Evolutionary conservation across 108 stramenopile genomes (phyloP).

Genomic region (Chaetoceros tenuissimus): DNA sequence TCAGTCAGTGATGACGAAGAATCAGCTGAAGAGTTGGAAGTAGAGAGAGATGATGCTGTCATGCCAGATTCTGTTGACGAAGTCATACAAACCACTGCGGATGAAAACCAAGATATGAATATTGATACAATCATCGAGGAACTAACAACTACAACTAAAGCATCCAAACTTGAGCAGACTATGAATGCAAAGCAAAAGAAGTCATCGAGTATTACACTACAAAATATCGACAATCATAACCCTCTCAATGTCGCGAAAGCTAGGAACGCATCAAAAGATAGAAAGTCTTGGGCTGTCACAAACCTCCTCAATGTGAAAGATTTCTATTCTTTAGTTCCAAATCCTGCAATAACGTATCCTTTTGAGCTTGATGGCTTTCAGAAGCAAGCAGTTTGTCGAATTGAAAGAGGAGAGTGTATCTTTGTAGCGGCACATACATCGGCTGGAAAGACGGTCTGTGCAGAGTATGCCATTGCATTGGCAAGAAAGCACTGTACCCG

Average conservation of each 20-base stretch:
- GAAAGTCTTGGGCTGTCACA: conserved; percentile 81
- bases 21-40: conserved; percentile 9
- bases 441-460: conserved; percentile 90
- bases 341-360: conserved; percentile 58
- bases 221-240: conserved; percentile 27
- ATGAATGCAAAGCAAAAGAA: conserved; percentile 5
- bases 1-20: conserved; percentile 20
- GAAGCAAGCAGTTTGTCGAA: conserved; percentile 79
- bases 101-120: not conserved
- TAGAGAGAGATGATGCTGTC: conserved; percentile 3
- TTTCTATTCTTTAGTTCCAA: conserved; percentile 57
- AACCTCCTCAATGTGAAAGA: conserved; percentile 49
- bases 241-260: conserved; percentile 6
- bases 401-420: conserved; percentile 77
- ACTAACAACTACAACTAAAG: conserved; percentile 13
- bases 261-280: conserved; percentile 13
- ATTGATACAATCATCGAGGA: conserved; percentile 57
- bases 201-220: conserved; percentile 5
- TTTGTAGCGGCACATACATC: conserved; percentile 94
- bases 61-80: not conserved
- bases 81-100: not conserved
- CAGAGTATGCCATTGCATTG: conserved; percentile 88
- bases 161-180: conserved; percentile 5
- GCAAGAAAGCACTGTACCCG: conserved; percentile 64
- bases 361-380: conserved; percentile 87